Percentiles rank a stretch among this genome's conserved stretches.
Evolutionary conservation across 305 asterid genomes (phyloP).

Genomic region (Caryopteris hybrid): DNA sequence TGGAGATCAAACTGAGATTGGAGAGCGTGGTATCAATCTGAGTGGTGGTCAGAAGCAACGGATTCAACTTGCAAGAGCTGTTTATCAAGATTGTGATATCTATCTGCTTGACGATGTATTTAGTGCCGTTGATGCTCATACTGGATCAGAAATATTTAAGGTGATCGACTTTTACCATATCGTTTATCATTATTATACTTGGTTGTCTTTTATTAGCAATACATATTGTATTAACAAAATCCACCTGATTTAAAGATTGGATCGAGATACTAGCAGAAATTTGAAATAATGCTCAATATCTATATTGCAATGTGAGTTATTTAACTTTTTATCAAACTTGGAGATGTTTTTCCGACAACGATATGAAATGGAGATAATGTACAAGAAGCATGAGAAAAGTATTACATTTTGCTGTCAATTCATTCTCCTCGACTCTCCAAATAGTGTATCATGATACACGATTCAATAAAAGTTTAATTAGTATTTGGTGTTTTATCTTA

Average conservation of each 20-base stretch:
- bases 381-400: too few species aligned
- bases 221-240: too few species aligned
- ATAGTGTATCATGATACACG: too few species aligned
- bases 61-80: conserved; percentile 95
- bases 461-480: too few species aligned
- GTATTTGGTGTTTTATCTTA: background rate
- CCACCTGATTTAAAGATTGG: background rate
- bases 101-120: conserved; percentile 92
- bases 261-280: background rate
- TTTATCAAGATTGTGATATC: conserved; percentile 86
- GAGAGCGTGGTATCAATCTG: conserved; percentile 96
- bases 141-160: conserved; percentile 95
- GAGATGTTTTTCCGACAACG: too few species aligned
- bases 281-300: too few species aligned
- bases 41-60: conserved; percentile 99
- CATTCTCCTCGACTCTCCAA: too few species aligned
- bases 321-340: too few species aligned
- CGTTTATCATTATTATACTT: background rate
- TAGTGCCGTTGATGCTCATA: conserved; percentile 98
- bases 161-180: conserved; percentile 24
- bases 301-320: too few species aligned
- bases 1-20: conserved; percentile 97
- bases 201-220: too few species aligned
- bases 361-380: too few species aligned
- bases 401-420: too few species aligned